Evolutionary conservation across 2,329 filamentous ascomycete species (phyloP).

Genomic region (Microdochium trichocladiopsis): DNA sequence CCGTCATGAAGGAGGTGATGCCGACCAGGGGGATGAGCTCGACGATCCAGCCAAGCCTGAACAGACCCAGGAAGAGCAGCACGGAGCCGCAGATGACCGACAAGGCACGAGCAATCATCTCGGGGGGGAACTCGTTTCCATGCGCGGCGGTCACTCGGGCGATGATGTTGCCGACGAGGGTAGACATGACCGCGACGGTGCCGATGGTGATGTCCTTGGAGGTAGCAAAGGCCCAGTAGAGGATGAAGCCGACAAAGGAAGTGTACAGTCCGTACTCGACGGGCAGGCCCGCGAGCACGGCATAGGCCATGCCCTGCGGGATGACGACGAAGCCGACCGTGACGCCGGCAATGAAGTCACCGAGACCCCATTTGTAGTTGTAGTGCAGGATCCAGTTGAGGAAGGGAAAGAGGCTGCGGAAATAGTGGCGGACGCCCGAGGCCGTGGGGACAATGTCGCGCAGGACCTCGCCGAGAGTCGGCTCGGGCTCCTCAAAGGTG

Average conservation of each 20-base stretch:
- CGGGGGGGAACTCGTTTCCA: slow-evolving; percentile 25
- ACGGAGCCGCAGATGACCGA: slow-evolving; percentile 73
- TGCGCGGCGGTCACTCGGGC: neutral
- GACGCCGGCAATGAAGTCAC: slow-evolving; percentile 37
- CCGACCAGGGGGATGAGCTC: slow-evolving; percentile 88
- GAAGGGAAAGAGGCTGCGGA: slow-evolving; percentile 39
- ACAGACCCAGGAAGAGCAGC: slow-evolving; percentile 69
- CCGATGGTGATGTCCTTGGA: slow-evolving; percentile 70
- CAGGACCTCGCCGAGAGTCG: neutral
- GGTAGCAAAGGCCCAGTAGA: slow-evolving; percentile 30
- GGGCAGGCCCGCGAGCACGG: slow-evolving; percentile 36
- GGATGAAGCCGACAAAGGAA: slow-evolving; percentile 26
- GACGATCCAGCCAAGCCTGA: slow-evolving; percentile 81
- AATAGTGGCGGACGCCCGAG: slow-evolving; percentile 15
- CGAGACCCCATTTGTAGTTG: slow-evolving; percentile 37
- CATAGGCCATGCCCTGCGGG: slow-evolving; percentile 49
- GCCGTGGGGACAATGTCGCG: neutral
- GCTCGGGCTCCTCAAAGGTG: neutral
- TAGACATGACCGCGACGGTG: slow-evolving; percentile 48
- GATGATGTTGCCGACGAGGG: slow-evolving; percentile 42
- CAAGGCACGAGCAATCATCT: slow-evolving; percentile 71
- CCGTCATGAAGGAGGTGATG: slow-evolving; percentile 94
- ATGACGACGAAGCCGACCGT: slow-evolving; percentile 47
- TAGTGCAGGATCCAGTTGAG: slow-evolving; percentile 42
- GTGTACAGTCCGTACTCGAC: slow-evolving; percentile 41